Evolutionary conservation across 1,284 basidiomycete species (phyloP).

Genomic region (Sphaerobolus stellatus): DNA sequence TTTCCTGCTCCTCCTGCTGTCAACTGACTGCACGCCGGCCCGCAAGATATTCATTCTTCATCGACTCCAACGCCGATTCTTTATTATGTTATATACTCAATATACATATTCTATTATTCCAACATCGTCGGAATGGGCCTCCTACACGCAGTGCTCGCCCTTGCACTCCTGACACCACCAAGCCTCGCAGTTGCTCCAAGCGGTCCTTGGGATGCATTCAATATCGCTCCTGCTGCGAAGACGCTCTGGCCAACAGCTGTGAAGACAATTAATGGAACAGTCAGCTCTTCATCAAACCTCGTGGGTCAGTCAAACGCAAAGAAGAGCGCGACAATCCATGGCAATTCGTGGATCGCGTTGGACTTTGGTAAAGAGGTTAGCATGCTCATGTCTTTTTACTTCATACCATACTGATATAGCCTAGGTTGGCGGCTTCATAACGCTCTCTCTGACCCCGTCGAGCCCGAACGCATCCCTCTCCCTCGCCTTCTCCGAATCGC

Average conservation of each 20-base stretch:
- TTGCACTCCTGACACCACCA: background rate
- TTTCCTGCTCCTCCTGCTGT: no score
- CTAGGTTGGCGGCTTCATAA: conserved; percentile 48
- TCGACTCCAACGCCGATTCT: no score
- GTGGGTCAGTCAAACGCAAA: conserved; percentile 17
- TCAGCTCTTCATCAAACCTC: conserved; percentile 29
- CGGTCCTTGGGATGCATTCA: conserved; percentile 48
- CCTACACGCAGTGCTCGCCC: no score
- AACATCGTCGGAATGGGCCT: no score
- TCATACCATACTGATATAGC: background rate
- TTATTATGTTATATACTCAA: no score
- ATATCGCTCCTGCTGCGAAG: conserved; percentile 41
- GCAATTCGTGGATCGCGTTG: conserved; percentile 39
- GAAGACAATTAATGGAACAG: conserved; percentile 32
- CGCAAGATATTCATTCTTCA: no score
- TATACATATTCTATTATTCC: no score
- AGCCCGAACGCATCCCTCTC: conserved; percentile 33
- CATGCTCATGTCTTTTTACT: conserved; percentile 1
- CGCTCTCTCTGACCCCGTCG: conserved; percentile 36
- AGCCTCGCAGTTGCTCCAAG: conserved; percentile 30
- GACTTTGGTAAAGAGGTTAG: conserved; percentile 47
- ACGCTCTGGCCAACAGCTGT: conserved; percentile 40
- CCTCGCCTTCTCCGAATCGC: conserved; percentile 49
- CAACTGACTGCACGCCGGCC: no score
- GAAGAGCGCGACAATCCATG: conserved; percentile 34